These are phyloP conservation scores for Saprolegnia diclina DNA, from an alignment of 352 stramenopile genomes.

Conservation along the genomic window DNA sequence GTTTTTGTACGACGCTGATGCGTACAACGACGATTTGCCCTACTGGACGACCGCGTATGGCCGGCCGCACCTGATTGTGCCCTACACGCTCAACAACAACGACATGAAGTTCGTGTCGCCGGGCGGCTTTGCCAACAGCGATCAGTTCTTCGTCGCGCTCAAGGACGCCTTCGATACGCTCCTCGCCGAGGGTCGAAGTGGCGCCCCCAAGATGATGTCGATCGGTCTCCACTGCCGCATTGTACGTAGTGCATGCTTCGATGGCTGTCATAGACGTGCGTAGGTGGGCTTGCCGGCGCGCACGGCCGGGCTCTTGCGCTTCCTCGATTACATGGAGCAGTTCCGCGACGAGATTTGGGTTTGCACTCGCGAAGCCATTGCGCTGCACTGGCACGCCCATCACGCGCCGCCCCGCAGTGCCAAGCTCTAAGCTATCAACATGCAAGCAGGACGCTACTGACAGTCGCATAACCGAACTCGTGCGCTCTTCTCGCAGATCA, in stretches of 20 bases:
- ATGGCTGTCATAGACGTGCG: neutral
- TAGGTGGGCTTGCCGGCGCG: constrained; percentile 82
- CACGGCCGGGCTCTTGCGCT: constrained; percentile 86
- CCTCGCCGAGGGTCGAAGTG: constrained; percentile 83
- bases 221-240: constrained; percentile 91
- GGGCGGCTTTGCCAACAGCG: constrained; percentile 88
- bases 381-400: constrained; percentile 91
- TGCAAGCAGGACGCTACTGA: neutral
- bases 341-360: constrained; percentile 90
- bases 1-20: constrained; percentile 95
- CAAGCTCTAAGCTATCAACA: constrained; percentile 41
- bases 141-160: constrained; percentile 92
- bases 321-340: constrained; percentile 90
- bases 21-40: constrained; percentile 94
- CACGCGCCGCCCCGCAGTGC: constrained; percentile 46
- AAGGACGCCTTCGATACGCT: constrained; percentile 87
- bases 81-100: constrained; percentile 94
- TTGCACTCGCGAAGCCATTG: constrained; percentile 90
- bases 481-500: too few relatives aligned
- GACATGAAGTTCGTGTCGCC: constrained; percentile 94
- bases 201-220: constrained; percentile 93
- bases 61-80: constrained; percentile 91
- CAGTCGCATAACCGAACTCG: too few relatives aligned
- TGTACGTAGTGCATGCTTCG: constrained; percentile 16
- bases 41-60: constrained; percentile 91